Conservation (phyloP, 495 filamentous ascomycete species). For the Daldinia childiae region DNA sequence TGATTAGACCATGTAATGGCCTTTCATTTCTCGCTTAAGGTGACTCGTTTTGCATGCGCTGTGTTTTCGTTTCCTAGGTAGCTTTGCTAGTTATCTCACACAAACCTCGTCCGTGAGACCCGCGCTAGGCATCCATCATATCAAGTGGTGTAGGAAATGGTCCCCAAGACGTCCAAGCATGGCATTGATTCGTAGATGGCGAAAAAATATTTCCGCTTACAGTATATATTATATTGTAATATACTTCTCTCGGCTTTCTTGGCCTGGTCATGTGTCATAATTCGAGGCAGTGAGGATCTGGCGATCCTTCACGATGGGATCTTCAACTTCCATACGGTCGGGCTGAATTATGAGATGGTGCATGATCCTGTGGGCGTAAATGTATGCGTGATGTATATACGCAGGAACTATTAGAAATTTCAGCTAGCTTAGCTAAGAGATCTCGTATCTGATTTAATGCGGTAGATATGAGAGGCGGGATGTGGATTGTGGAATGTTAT, state of each 20-base stretch:
- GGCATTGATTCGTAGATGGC: background rate
- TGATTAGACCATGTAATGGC: constrained; percentile 3
- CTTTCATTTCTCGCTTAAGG: constrained; percentile 6
- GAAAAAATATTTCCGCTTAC: constrained; percentile 20
- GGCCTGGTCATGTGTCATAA: background rate
- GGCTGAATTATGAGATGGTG: background rate
- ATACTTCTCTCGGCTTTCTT: background rate
- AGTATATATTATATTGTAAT: constrained; percentile 4
- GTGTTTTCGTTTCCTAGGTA: constrained; percentile 6
- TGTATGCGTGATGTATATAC: constrained; percentile 8
- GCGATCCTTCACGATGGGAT: constrained; percentile 29
- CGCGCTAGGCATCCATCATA: background rate
- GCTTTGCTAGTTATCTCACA: constrained; percentile 20
- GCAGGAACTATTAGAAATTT: background rate
- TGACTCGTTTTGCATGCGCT: constrained; percentile 21
- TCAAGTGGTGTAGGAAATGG: background rate
- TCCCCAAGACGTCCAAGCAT: too few species aligned
- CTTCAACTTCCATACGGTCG: constrained; percentile 6
- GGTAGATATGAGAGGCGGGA: background rate
- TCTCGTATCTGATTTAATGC: constrained; percentile 2
- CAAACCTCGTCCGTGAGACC: background rate
- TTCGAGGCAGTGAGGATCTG: constrained; percentile 23
- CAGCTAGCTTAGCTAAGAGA: constrained; percentile 19
- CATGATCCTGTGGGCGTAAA: constrained; percentile 16
- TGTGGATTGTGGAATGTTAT: background rate